Percentiles rank a stretch among this genome's conserved stretches.
Evolutionary conservation across 2,329 filamentous ascomycete species (phyloP).

Genomic region (Microdochium paspali): DNA sequence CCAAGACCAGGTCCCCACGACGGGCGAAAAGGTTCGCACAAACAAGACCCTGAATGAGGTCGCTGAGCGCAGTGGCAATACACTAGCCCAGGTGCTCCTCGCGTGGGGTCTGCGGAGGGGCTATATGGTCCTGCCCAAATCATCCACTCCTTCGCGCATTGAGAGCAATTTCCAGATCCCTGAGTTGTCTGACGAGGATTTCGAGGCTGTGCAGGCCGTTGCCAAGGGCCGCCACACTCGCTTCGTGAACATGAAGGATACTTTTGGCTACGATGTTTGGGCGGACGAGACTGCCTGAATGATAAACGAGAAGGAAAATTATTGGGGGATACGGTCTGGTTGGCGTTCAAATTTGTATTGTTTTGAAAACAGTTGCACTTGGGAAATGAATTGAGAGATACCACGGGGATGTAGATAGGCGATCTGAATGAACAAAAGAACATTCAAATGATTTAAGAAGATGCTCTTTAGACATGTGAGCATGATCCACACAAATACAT

Average conservation of each 20-base stretch:
- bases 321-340: background rate
- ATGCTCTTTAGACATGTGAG: no score
- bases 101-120: conserved; percentile 58
- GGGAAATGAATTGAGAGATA: no score
- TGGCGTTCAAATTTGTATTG: no score
- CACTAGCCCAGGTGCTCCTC: conserved; percentile 51
- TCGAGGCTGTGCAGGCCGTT: conserved; percentile 53
- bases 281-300: conserved; percentile 36
- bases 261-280: conserved; percentile 66
- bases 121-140: conserved; percentile 62
- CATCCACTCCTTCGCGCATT: conserved; percentile 55
- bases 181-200: conserved; percentile 45
- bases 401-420: no score
- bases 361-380: no score
- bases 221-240: conserved; percentile 57
- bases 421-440: no score
- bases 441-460: no score
- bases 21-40: conserved; percentile 55
- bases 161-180: conserved; percentile 54
- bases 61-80: conserved; percentile 46
- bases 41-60: conserved; percentile 50
- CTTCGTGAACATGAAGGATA: conserved; percentile 78
- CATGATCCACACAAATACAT: no score
- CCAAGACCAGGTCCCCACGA: conserved; percentile 59
- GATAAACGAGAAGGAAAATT: background rate